Evolutionary conservation across 2,329 filamentous ascomycete species (phyloP), one percentile per base, ranked within the genome.

Genomic region (Anthostomella pinea): DNA sequence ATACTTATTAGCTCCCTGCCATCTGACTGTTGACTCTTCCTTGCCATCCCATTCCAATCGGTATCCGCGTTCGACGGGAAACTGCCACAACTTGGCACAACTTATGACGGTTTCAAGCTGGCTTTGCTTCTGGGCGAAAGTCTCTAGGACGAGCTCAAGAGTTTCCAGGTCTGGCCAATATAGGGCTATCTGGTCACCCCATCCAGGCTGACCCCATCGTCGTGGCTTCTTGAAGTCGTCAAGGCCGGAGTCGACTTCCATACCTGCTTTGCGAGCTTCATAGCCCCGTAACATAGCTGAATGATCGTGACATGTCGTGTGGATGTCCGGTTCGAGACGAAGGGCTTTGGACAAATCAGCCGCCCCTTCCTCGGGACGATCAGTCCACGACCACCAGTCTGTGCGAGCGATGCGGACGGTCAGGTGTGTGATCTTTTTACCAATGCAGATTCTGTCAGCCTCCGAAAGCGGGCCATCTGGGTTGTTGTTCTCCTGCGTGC

Each of bases 341-440:
- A 56, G 38, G 6, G 39, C 40, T 10, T 48, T 33, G 11, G 34
- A 41, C 15, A 35, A 36, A 8, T 38, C 19, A 3, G 18, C 9
- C n/a, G 28, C 20, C 4, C 37, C 41, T 2, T 38, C 26, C 7
- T 39, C 33, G 3, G 51, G 51, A 2, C 5, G 8, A 2, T 37
- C 42, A 4, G 35, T 39, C 53, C 49, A 58, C 3, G 47, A 29
- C 53, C 50, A 56, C 54, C 53, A 58, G 18, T 58, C 51, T 8
- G 46, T 54, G 10, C 47, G 49, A 3, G 39, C 39, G 46, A 57
- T 44, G 14, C 52, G 50, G 14, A 58, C 29, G 14, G 44, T 52
- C 16, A 58, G 38, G 24, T 46, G 42, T 7, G 48, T 57, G 22
- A 57, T 39, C 27, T 36, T 44, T 38, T 50, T 46, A n/a, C 45